Base-by-base conservation (phyloP, 805 yeast species). In the Starmera dryadoides region DNA sequence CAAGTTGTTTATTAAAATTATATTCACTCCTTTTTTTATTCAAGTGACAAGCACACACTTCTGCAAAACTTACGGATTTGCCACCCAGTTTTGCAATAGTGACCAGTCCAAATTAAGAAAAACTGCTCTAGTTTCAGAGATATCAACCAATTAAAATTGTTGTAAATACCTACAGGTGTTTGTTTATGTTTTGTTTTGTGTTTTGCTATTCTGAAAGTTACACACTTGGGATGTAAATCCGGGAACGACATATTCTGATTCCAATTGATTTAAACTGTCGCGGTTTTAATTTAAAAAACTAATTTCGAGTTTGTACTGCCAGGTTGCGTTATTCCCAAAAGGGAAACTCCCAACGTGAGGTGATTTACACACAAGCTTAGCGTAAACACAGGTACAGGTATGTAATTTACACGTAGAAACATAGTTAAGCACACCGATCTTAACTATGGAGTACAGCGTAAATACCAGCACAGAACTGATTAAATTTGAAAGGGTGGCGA, bases 61-160 rank as follows among this genome's bases (percentile, higher is more conserved):
- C n/a, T n/a, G n/a, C n/a, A n/a, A n/a, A n/a, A n/a, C n/a, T n/a
- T n/a, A n/a, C n/a, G 10, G 25, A 10, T 22, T 22, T 22, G 25
- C 25, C 25, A 22, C 25, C 25, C 10, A 22, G 25, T 8, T 8
- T 7, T 8, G 25, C 10, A 10, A 7, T 7, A 22, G 16, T 19
- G 25, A 17, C 14, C 16, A 25, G 28, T n/a, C n/a, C 16, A 21
- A 23, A 30, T 37, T 14, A 28, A 16, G 19, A 17, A 31, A 34
- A 42, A 42, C 28, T 40, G 41, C 38, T 37, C 41, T 41, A 43
- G 35, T 41, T 40, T 29, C 18, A 12, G 40, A 40, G 46, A 35
- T 41, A 40, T 41, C 34, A 32, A 18, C 45, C 44, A 43, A 41
- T 41, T 14, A 38, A 22, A 37, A 3, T n/a, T 6, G 21, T 12